Evolutionary conservation across 768 basidiomycete genomes (phyloP), one percentile per base, ranked within the genome.

Genomic region (Russula olivacea): DNA sequence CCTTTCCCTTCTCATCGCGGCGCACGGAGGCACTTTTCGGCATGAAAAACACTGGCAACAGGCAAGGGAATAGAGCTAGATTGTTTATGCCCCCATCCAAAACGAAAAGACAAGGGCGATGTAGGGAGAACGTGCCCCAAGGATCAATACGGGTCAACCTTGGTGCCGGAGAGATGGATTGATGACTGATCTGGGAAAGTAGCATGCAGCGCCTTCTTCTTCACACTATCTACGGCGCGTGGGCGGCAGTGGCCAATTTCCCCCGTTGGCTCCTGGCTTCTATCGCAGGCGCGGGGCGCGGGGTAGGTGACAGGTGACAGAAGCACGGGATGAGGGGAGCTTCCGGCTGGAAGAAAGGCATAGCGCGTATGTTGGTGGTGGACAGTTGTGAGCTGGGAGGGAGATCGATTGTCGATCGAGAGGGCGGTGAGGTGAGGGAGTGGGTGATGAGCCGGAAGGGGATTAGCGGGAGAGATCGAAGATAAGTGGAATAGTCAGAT

Each of bases 281-380:
- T 51, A 61, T 61, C 25, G 28, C 2, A 43, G 48, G n/a, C 43
- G 55, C 55, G 49, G 62, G 51, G 43, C 15, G 57, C 57, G 62
- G 57, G 62, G 62, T 9, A 63, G 36, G 57, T 54, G 62, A 30
- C 62, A 63, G 62, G 62, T 63, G 62, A 59, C 57, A 48, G 53
- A 61, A 30, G 30, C 30, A 30, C 17, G 28, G 23, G 38, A 36
- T 50, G 28, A 14, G 3, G 38, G 45, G 45, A 47, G n/a, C 0
- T 47, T 47, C 45, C 45, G n/a, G 45, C 21, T 47, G 21, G 45
- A 43, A 41, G 41, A 21, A 21, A 47, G 45, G 21, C 4, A 47
- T 47, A 47, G 21, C 21, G 45, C 45, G 21, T 40, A 12, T 11
- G 43, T 45, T 30, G n/a, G 43, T n/a, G 8, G 43, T 28, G 28